Evolutionary conservation across 768 basidiomycete genomes (phyloP), one percentile per base, ranked within the genome.

Genomic region (button mushroom (Agaricus bisporus)): DNA sequence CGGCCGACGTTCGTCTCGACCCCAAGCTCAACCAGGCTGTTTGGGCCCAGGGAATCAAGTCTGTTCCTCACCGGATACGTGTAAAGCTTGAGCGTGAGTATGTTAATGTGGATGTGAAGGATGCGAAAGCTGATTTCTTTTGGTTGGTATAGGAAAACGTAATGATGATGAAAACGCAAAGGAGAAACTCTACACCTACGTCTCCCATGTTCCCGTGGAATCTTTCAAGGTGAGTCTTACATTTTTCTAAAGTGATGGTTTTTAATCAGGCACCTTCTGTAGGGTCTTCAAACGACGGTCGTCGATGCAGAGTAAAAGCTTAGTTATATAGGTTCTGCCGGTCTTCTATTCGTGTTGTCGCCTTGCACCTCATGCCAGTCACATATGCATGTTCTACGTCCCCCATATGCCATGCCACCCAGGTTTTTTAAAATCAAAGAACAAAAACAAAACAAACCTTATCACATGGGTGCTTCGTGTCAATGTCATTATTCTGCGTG

Each of bases 111-210:
- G 25, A 22, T 12, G 45, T 29, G n/a, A 15, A 3, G 18, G 36
- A 28, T 22, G 4, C 51, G 7, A 6, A 45, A 26, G n/a, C 14
- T 20, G 52, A 28, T 36, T 50, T 35, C 49, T 41, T 20, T 46
- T 46, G 25, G 35, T 6, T 42, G 48, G 26, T 64, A 2, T 62
- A 94, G 90, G 95, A 64, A 95, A 95, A 78, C 90, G 97, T 65
- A 98, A 98, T 71, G 95, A 99, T 73, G 95, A 98, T 63, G 95
- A 99, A 79, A 88, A 86, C 64, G 95, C 97, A 55, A 97, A 95
- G 77, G 95, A 95, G 80, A 97, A 95, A 77, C 86, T 97, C 53
- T 98, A 76, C 80, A 95, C 91, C 28, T 91, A 93, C 68, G 94
- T 90, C 59, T 82, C 82, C 55, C 81, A 89, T 66, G 85, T 97